These are phyloP conservation scores for Colletotrichum lupini DNA, from an alignment of 2,329 filamentous ascomycete genomes.

Conservation along the genomic window DNA sequence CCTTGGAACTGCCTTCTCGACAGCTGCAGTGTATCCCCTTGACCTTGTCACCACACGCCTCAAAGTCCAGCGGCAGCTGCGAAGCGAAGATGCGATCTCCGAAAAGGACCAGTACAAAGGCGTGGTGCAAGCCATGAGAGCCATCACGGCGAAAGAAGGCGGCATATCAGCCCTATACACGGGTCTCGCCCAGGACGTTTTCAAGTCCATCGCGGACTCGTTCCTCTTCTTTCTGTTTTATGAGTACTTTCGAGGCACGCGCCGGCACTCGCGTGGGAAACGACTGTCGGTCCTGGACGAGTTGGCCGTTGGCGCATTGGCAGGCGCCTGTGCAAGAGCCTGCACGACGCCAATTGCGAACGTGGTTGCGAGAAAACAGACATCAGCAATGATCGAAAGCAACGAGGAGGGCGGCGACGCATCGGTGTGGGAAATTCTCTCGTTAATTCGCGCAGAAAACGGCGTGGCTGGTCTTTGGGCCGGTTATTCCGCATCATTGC, in stretches of 20 bases:
- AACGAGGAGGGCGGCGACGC: conserved; percentile 38
- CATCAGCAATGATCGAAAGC: conserved; percentile 55
- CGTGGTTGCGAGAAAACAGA: conserved; percentile 85
- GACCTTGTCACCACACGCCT: conserved; percentile 85
- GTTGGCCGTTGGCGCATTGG: conserved; percentile 77
- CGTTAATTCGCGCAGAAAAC: conserved; percentile 74
- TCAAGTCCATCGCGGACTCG: conserved; percentile 77
- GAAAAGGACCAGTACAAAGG: conserved; percentile 66
- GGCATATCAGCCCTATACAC: conserved; percentile 76
- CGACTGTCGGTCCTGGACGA: conserved; percentile 75
- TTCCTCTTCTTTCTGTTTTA: conserved; percentile 92
- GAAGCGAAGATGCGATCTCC: conserved; percentile 41
- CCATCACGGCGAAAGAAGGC: conserved; percentile 79
- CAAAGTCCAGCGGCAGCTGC: conserved; percentile 77
- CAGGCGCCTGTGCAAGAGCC: conserved; percentile 79
- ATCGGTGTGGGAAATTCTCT: conserved; percentile 67
- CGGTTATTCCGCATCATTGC: conserved; percentile 82
- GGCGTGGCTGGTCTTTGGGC: conserved; percentile 86
- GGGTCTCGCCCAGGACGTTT: conserved; percentile 71
- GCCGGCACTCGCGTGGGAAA: conserved; percentile 47
- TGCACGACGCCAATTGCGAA: conserved; percentile 86
- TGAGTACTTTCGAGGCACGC: conserved; percentile 54
- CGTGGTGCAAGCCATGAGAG: conserved; percentile 75
- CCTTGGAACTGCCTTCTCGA: conserved; percentile 81
- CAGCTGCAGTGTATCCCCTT: conserved; percentile 82